Conservation (phyloP, 352 stramenopile genomes). For the Globisporangium cylindrosporum region DNA sequence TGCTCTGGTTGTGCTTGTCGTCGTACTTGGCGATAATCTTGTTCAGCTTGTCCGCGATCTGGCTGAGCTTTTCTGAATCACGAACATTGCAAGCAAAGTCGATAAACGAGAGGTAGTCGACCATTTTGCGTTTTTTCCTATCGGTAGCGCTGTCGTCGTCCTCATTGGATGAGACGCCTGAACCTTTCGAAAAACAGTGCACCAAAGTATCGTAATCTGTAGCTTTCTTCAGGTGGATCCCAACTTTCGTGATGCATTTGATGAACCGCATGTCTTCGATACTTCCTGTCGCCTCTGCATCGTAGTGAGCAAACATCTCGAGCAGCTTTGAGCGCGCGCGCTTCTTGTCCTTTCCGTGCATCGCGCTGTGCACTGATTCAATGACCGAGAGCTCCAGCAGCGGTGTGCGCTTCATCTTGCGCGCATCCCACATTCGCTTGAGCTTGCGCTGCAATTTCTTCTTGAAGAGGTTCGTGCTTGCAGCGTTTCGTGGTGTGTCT, state of each 20-base stretch:
- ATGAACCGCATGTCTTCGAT: slow-evolving; percentile 46
- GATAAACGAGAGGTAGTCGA: slow-evolving; percentile 59
- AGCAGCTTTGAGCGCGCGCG: slow-evolving; percentile 37
- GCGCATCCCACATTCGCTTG: slow-evolving; percentile 29
- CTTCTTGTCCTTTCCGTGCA: slow-evolving; percentile 43
- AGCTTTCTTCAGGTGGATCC: slow-evolving; percentile 39
- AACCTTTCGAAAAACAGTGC: slow-evolving; percentile 34
- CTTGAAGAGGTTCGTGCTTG: slow-evolving; percentile 7
- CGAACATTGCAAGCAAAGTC: slow-evolving; percentile 70
- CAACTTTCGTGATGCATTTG: slow-evolving; percentile 57
- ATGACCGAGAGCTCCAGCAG: slow-evolving; percentile 45
- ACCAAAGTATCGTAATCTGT: slow-evolving; percentile 35
- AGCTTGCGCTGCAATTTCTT: slow-evolving; percentile 23
- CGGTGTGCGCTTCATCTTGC: slow-evolving; percentile 49
- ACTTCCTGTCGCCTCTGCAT: slow-evolving; percentile 29
- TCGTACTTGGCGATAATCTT: slow-evolving; percentile 48
- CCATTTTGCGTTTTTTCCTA: slow-evolving; percentile 17
- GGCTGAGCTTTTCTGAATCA: slow-evolving; percentile 58
- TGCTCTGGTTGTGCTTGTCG: slow-evolving; percentile 42
- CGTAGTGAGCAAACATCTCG: slow-evolving; percentile 52
- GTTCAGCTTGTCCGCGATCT: slow-evolving; percentile 46
- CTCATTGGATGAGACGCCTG: background rate
- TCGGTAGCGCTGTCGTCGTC: slow-evolving; percentile 11
- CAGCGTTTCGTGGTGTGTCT: slow-evolving; percentile 7
- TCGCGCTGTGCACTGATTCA: slow-evolving; percentile 46